Conservation (phyloP, 768 basidiomycete species). For the Leucocoprinus birnbaumii region DNA sequence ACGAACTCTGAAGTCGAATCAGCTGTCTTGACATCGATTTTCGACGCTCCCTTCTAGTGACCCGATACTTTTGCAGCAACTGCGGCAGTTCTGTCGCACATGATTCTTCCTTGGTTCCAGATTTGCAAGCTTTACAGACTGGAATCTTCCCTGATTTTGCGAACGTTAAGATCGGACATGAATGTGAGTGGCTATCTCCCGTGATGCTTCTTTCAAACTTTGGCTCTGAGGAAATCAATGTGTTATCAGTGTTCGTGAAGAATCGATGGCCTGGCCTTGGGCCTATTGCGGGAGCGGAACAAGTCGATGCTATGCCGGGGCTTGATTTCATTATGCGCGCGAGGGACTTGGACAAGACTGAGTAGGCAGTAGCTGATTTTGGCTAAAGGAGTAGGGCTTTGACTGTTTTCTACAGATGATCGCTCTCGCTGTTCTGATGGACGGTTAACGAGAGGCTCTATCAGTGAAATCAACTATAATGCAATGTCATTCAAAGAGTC, state of each 20-base stretch:
- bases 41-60: conserved; percentile 19
- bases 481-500: too few relatives aligned
- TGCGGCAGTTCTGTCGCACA: conserved; percentile 36
- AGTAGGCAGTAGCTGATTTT: too few relatives aligned
- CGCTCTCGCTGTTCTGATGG: too few relatives aligned
- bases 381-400: too few relatives aligned
- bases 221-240: not conserved
- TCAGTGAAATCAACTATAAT: too few relatives aligned
- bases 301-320: conserved; percentile 17
- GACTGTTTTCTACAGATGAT: too few relatives aligned
- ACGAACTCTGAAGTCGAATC: not conserved
- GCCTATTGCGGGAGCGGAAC: conserved; percentile 20
- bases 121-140: conserved; percentile 32
- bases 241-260: conserved; percentile 27
- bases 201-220: not conserved
- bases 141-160: conserved; percentile 31
- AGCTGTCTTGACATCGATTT: too few relatives aligned
- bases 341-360: not conserved
- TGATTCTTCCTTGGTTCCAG: conserved; percentile 26
- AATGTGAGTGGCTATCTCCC: conserved; percentile 31
- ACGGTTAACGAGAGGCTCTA: too few relatives aligned
- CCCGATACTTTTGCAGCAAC: conserved; percentile 32
- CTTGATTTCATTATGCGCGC: not conserved
- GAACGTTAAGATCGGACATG: conserved; percentile 23
- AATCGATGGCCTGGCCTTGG: conserved; percentile 27